Percentiles rank a stretch among this genome's conserved stretches.
Evolutionary conservation across 768 basidiomycete species (phyloP).

Genomic region (Artomyces pyxidatus): DNA sequence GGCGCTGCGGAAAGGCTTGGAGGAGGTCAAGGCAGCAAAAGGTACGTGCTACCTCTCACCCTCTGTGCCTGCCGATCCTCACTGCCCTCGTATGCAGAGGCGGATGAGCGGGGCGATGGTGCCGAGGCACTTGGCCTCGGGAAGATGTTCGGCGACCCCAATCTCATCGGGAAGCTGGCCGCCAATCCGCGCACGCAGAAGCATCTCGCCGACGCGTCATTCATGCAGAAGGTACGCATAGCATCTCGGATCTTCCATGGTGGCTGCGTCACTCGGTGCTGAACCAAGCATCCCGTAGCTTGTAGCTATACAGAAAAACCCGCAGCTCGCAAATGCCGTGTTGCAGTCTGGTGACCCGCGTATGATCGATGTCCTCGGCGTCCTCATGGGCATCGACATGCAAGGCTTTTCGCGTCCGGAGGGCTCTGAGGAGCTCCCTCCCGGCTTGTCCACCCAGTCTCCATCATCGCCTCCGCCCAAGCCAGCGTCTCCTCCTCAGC

Average conservation of each 20-base stretch:
- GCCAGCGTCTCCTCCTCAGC: slow-evolving; percentile 25
- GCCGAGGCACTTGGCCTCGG: slow-evolving; percentile 56
- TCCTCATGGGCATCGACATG: slow-evolving; percentile 88
- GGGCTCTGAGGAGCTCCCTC: slow-evolving; percentile 74
- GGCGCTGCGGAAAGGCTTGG: slow-evolving; percentile 76
- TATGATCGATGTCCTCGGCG: slow-evolving; percentile 92
- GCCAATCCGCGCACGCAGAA: slow-evolving; percentile 79
- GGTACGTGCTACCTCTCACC: slow-evolving; percentile 37
- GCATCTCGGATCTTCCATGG: not conserved
- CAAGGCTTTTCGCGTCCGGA: slow-evolving; percentile 79
- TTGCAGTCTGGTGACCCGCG: slow-evolving; percentile 65
- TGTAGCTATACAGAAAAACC: slow-evolving; percentile 60
- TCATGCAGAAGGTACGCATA: slow-evolving; percentile 71
- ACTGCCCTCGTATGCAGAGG: slow-evolving; percentile 18
- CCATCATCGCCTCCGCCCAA: slow-evolving; percentile 37
- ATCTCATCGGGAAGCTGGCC: slow-evolving; percentile 75
- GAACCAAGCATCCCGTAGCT: slow-evolving; percentile 32
- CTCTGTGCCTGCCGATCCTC: not conserved
- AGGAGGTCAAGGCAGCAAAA: slow-evolving; percentile 83
- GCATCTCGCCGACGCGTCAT: slow-evolving; percentile 75
- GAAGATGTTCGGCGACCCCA: slow-evolving; percentile 79
- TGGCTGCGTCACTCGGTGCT: no score
- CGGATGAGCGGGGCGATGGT: slow-evolving; percentile 30
- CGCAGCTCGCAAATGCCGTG: slow-evolving; percentile 48
- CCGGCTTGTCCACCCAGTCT: slow-evolving; percentile 39